These are phyloP conservation scores for Antarctomyces pellizariae DNA, from an alignment of 495 filamentous ascomycete genomes.

Conservation along the genomic window DNA sequence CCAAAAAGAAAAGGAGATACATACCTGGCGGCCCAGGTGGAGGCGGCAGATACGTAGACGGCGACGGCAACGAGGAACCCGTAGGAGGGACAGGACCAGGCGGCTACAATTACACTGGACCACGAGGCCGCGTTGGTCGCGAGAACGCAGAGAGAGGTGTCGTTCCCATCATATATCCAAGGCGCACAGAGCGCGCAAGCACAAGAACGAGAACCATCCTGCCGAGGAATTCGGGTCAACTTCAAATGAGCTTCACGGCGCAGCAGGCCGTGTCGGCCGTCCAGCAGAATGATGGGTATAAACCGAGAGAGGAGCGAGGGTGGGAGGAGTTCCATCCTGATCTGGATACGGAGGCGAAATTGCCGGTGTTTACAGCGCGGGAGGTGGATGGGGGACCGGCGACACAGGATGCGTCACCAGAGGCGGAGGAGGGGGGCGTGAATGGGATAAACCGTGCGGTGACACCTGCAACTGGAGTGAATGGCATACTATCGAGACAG, in stretches of 20 bases:
- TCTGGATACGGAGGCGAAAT: slow-evolving; percentile 59
- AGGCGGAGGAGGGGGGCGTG: too few species aligned
- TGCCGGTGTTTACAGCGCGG: slow-evolving; percentile 56
- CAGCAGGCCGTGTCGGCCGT: slow-evolving; percentile 67
- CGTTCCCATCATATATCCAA: slow-evolving; percentile 18
- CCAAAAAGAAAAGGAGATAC: slow-evolving; percentile 31
- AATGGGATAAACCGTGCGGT: slow-evolving; percentile 9
- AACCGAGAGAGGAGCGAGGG: slow-evolving; percentile 82
- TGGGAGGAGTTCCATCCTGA: slow-evolving; percentile 97
- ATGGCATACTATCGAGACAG: too few species aligned
- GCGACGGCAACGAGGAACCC: slow-evolving; percentile 29
- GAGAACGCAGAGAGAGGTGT: slow-evolving; percentile 17
- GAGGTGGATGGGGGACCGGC: slow-evolving; percentile 49
- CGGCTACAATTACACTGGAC: slow-evolving; percentile 20
- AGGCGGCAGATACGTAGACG: slow-evolving; percentile 51
- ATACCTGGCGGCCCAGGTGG: slow-evolving; percentile 63
- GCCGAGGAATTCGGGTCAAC: slow-evolving; percentile 8
- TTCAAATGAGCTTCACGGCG: slow-evolving; percentile 37
- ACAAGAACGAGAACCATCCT: slow-evolving; percentile 23
- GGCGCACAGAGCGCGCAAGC: slow-evolving; percentile 23
- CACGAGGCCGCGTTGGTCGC: slow-evolving; percentile 18
- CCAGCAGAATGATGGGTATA: slow-evolving; percentile 82
- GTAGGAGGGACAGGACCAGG: slow-evolving; percentile 22
- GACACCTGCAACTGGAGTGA: slow-evolving; percentile 3
- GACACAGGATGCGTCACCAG: too few species aligned